phyloP scores from a whole-genome alignment of 352 stramenopile genomes.

The Globisporangium viniferum region DNA sequence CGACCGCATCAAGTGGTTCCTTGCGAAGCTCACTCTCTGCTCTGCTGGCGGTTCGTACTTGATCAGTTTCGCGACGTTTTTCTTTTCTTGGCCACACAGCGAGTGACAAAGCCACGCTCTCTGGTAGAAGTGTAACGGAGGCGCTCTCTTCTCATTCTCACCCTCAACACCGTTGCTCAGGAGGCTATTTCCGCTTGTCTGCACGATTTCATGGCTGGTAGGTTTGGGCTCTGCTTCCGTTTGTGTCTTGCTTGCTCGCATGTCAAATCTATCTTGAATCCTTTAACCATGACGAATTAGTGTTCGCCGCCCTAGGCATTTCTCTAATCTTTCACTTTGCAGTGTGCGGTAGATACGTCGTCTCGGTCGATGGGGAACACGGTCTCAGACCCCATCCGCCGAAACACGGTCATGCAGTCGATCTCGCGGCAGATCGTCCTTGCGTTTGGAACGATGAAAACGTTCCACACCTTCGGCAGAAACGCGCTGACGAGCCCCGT shows the following conservation, averaged over 20 bases:
- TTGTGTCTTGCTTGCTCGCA: background rate
- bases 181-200: background rate
- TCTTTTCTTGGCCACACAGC: background rate
- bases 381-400: slow-evolving; percentile 28
- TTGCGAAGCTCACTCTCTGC: background rate
- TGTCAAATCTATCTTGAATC: background rate
- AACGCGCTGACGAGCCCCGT: slow-evolving; percentile 31
- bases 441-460: slow-evolving; percentile 36
- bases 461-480: slow-evolving; percentile 25
- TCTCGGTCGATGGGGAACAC: slow-evolving; percentile 42
- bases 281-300: background rate
- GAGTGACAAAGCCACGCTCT: background rate
- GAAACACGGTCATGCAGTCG: slow-evolving; percentile 28
- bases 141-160: background rate
- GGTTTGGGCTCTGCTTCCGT: background rate
- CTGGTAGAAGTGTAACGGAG: background rate
- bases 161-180: background rate
- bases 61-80: slow-evolving; percentile 2
- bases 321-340: background rate
- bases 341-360: slow-evolving; percentile 1
- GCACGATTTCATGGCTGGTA: background rate
- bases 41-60: background rate
- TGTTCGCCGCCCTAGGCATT: background rate
- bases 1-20: background rate
- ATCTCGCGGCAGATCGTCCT: slow-evolving; percentile 51